Conservation (phyloP, 139 green algal species). For the Limnomonas spitsbergensis region DNA sequence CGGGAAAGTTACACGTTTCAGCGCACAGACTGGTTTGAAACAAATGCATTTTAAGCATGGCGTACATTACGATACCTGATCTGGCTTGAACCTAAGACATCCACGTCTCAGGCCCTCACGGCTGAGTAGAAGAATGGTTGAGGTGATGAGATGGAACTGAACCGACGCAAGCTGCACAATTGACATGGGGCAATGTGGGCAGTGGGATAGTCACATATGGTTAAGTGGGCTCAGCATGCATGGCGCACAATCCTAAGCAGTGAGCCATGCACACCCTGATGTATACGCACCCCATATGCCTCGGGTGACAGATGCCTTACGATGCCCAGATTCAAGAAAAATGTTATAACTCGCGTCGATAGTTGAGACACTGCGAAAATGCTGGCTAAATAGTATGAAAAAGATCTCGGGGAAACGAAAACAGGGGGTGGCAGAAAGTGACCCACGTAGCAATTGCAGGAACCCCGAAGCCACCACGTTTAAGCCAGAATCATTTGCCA, state of each 20-base stretch:
- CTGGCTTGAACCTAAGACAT: constrained; percentile 67
- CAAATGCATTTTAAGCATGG: no score
- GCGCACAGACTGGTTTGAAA: no score
- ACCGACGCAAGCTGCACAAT: constrained; percentile 66
- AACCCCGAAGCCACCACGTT: constrained; percentile 40
- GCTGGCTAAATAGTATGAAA: neutral
- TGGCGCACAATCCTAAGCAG: no score
- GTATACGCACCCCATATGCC: constrained; percentile 70
- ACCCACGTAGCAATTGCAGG: constrained; percentile 51
- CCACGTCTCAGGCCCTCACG: constrained; percentile 81
- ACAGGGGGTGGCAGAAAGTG: no score
- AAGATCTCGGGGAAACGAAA: neutral
- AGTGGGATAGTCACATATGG: no score
- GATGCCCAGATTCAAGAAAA: constrained; percentile 78
- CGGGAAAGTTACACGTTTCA: no score
- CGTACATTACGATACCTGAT: no score
- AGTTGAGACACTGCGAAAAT: constrained; percentile 77
- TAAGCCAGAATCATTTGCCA: neutral
- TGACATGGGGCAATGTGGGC: neutral
- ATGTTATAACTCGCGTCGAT: constrained; percentile 71
- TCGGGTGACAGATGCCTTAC: constrained; percentile 69
- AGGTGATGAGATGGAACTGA: constrained; percentile 91
- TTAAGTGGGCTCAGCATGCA: no score
- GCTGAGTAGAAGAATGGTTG: constrained; percentile 81
- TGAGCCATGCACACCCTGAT: neutral